Base-by-base conservation (phyloP, 1,284 basidiomycete genomes). In the Malassezia equina region DNA sequence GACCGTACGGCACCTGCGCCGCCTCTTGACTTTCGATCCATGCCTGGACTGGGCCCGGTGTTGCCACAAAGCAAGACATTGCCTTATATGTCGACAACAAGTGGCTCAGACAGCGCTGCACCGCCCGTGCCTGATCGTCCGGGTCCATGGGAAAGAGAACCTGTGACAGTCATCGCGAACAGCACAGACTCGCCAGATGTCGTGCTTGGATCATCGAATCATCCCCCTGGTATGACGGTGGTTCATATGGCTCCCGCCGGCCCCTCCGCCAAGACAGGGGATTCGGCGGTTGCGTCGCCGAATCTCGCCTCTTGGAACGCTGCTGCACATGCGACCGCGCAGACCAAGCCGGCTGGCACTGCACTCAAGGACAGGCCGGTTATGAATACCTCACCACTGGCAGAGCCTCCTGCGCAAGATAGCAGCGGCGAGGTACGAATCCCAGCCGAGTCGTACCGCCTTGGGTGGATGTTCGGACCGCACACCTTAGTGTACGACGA, bases 381-480 rank as follows among this genome's bases (percentile, higher is more conserved):
- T n/a, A n/a, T 11, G 36, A n/a, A 4, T 19, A 19, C n/a, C 36
- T 39, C 36, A 8, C 7, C 28, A 7, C 36, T 19, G 4, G 36
- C 19, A 5, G 19, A 11, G 19, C 12, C 36, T 21, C 36, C 36
- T 39, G 36, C 19, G 19, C 36, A n/a, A 15, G 36, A 39, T 8
- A 19, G 17, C 2, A 39, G 3, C 36, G 15, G 36, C 19, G 19
- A 39, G 7, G 19, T 8, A 7, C 36, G 19, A 21, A 19, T 39
- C 36, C 19, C 44, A 6, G n/a, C n/a, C 3, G 27, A 46, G 7
- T 7, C 44, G 7, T 48, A 48, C 25, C 47, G 53, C 32, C 7
- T 29, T 12, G 55, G 52, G 12, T 44, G 44, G 27, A 36, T 57
- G 44, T 50, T 57, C 1, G 55, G 55, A 23, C 13, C 50, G 1